Conservation (phyloP, 1,139 yeast genomes). For the Nakaseomyces nivariensis region DNA sequence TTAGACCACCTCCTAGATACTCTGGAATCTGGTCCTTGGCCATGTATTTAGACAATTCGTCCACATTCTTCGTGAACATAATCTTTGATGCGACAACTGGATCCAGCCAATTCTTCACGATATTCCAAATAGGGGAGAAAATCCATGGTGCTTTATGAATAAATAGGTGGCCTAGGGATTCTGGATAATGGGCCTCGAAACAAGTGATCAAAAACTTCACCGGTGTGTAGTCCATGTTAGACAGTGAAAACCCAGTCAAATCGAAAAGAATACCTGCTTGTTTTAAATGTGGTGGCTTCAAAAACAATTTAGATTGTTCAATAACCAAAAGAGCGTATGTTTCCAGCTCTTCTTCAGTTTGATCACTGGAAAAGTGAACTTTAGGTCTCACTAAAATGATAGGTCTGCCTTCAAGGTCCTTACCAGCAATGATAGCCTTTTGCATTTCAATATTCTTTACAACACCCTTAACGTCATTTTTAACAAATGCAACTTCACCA, state of each 20-base stretch:
- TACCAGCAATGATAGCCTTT: slow-evolving; percentile 56
- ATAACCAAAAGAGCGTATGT: slow-evolving; percentile 53
- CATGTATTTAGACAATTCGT: slow-evolving; percentile 50
- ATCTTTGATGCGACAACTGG: slow-evolving; percentile 79
- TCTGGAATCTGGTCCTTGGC: slow-evolving; percentile 44
- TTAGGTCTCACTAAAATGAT: slow-evolving; percentile 61
- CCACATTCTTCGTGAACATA: slow-evolving; percentile 52
- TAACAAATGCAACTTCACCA: slow-evolving; percentile 44
- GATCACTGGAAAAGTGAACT: slow-evolving; percentile 58
- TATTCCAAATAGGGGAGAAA: slow-evolving; percentile 74
- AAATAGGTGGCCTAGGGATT: slow-evolving; percentile 60
- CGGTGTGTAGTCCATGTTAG: slow-evolving; percentile 74
- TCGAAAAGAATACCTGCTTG: slow-evolving; percentile 69
- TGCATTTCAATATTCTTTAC: slow-evolving; percentile 36
- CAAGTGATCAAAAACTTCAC: slow-evolving; percentile 66
- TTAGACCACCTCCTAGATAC: slow-evolving; percentile 56
- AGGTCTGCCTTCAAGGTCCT: slow-evolving; percentile 55
- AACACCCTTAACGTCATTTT: slow-evolving; percentile 23
- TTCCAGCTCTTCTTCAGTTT: slow-evolving; percentile 56
- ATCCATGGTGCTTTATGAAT: slow-evolving; percentile 87
- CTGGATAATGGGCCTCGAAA: slow-evolving; percentile 83
- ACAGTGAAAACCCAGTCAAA: slow-evolving; percentile 57
- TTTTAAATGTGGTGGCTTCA: slow-evolving; percentile 49
- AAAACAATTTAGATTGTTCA: slow-evolving; percentile 55
- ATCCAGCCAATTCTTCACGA: slow-evolving; percentile 75